Base-by-base conservation (phyloP, 2,329 filamentous ascomycete genomes). In the Acrocalymma vagum region DNA sequence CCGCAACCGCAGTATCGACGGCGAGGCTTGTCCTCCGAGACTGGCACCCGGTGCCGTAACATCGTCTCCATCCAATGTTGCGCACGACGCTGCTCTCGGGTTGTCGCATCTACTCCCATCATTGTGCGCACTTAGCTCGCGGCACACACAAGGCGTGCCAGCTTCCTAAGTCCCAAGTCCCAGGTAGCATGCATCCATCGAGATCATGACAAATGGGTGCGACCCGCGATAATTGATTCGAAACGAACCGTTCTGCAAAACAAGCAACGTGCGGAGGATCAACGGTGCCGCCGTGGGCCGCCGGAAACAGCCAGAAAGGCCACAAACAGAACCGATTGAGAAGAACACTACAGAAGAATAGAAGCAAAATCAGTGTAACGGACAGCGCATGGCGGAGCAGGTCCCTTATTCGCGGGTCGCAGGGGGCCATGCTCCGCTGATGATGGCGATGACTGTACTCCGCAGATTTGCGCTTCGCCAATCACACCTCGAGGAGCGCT, bases 401-500 rank as follows among this genome's bases (percentile, higher is more conserved):
- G n/a, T n/a, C n/a, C 49, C 48, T 46, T 42, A 58, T 62, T 60
- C 43, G 54, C 47, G 48, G 53, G 48, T 35, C 21, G 21, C 22
- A 38, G 38, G 29, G 26, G 40, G 21, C 39, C 38, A 40, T 39
- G 43, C 36, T 38, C 29, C 23, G 36, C 42, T 47, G 48, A 51
- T 56, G 52, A 58, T 53, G 57, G 34, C 51, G 56, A 65, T 66
- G 64, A 66, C 64, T 67, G 64, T 66, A 39, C 43, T 26, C 38
- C 43, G 41, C 45, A 45, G 39, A 29, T 34, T 39, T 30, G 24
- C 31, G 38, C 30, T 35, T 29, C 33, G 32, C 60, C 57, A 63
- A 64, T 65, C 29, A 43, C 3, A 21, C 17, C 3, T n/a, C 6
- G 3, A 13, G 16, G 9, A 13, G 51, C 51, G 51, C 48, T 50